phyloP scores from a whole-genome alignment of 2,329 filamentous ascomycete species.

The Conoideocrella luteorostrata region DNA sequence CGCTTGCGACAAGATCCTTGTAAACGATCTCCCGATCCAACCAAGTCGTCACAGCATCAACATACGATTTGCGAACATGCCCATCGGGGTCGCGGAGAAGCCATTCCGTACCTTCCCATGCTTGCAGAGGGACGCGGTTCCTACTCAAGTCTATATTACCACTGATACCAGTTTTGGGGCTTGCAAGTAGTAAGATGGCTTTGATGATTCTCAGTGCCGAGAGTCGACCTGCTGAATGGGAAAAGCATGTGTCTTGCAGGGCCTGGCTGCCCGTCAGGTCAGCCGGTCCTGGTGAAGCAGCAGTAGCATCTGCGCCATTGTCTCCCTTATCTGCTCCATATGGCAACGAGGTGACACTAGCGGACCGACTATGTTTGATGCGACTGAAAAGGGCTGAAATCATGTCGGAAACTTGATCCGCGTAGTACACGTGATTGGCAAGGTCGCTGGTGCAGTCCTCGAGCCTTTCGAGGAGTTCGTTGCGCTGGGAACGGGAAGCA shows the following conservation, averaged over 20 bases:
- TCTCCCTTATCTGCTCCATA: conserved; percentile 37
- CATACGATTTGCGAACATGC: conserved; percentile 76
- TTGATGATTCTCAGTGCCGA: conserved; percentile 74
- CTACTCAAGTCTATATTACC: conserved; percentile 60
- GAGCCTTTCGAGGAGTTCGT: conserved; percentile 62
- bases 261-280: conserved; percentile 39
- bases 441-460: conserved; percentile 84
- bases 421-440: conserved; percentile 93
- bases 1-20: conserved; percentile 55
- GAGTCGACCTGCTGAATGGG: conserved; percentile 48
- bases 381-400: conserved; percentile 71
- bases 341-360: conserved; percentile 37
- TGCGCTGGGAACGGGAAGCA: conserved; percentile 39
- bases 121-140: conserved; percentile 68
- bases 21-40: conserved; percentile 70
- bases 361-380: conserved; percentile 57
- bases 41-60: conserved; percentile 79
- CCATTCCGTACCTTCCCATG: conserved; percentile 98
- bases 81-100: conserved; percentile 74
- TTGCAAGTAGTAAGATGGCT: conserved; percentile 75
- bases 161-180: conserved; percentile 53
- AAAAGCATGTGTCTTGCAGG: conserved; percentile 45
- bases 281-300: conserved; percentile 23
- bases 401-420: conserved; percentile 94
- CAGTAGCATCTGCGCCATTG: conserved; percentile 26